Evolutionary conservation across 2,329 filamentous ascomycete genomes (phyloP).

Genomic region (Allantophomopsis cytisporea): DNA sequence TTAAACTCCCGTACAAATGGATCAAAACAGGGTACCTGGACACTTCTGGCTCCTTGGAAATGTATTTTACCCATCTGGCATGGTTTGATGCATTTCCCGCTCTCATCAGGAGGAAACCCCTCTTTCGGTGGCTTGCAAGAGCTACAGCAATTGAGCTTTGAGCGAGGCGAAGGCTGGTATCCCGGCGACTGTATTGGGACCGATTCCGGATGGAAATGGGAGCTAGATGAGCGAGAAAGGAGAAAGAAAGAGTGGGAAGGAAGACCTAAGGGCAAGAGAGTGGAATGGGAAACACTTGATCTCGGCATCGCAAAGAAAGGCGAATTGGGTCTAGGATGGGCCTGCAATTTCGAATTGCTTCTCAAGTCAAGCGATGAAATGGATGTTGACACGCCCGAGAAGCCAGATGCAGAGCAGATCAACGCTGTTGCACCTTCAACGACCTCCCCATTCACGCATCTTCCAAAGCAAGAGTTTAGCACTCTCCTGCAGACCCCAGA

Average conservation of each 20-base stretch:
- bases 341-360: slow-evolving; percentile 72
- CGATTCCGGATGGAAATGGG: slow-evolving; percentile 66
- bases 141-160: slow-evolving; percentile 67
- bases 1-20: slow-evolving; percentile 40
- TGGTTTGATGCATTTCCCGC: slow-evolving; percentile 66
- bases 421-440: background rate
- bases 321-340: slow-evolving; percentile 70
- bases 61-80: slow-evolving; percentile 82
- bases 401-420: background rate
- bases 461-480: slow-evolving; percentile 8
- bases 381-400: background rate
- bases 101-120: slow-evolving; percentile 68
- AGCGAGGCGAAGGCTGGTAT: slow-evolving; percentile 68
- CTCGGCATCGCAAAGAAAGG: slow-evolving; percentile 64
- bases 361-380: slow-evolving; percentile 21
- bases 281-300: slow-evolving; percentile 61
- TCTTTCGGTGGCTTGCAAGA: slow-evolving; percentile 75
- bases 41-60: slow-evolving; percentile 77
- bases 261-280: slow-evolving; percentile 38
- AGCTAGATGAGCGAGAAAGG: slow-evolving; percentile 46
- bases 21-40: slow-evolving; percentile 58
- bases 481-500: slow-evolving; percentile 9
- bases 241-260: slow-evolving; percentile 56
- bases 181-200: slow-evolving; percentile 76
- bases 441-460: slow-evolving; percentile 6